Evolutionary conservation across 176 grass and related monocot genomes (phyloP), one percentile per base, ranked within the genome.

Genomic region (Pontederia paniculata): DNA sequence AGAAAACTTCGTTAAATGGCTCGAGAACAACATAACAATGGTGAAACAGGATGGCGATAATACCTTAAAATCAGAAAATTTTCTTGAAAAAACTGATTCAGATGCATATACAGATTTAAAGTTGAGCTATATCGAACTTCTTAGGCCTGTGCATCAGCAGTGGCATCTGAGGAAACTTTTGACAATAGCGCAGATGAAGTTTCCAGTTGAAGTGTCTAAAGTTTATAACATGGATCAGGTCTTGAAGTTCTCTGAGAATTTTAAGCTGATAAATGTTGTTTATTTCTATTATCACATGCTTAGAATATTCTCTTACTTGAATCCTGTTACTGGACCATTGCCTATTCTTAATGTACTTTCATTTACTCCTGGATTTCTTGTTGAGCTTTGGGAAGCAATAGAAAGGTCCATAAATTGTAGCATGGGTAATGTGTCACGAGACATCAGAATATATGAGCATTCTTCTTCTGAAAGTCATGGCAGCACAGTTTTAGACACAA

Each of bases 101-200:
- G 60, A 55, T 73, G 41, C 58, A 14, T 65, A n/a, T 10, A 53
- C 50, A 52, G 65, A 46, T 21, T 61, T 66, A 67, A 74, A 22
- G 68, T 62, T 78, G 52, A 73, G 76, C 44, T 79, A 83, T 77
- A 59, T 87, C 56, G 83, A 87, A 31, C 82, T 97, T 90, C 78
- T 97, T 74, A 86, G 80, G 62, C 91, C 82, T 81, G 79, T 97
- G 73, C 65, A 87, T 74, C 86, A 90, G 71, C 86, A 97, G 62
- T 97, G 91, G 86, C 86, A 90, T 72, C 70, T 97, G n/a, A 89
- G 82, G 55, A 89, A 96, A 49, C 83, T 97, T 71, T 56, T 97
- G 61, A 63, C 73, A 45, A 52, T 87, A 66, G 18, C 68, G 55
- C 83, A 89, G 51, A 48, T 61, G 62, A 68, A 76, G 70, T 63